These are phyloP conservation scores for Leccinum pellstonianum DNA, from an alignment of 768 basidiomycete species.

Conservation along the genomic window DNA sequence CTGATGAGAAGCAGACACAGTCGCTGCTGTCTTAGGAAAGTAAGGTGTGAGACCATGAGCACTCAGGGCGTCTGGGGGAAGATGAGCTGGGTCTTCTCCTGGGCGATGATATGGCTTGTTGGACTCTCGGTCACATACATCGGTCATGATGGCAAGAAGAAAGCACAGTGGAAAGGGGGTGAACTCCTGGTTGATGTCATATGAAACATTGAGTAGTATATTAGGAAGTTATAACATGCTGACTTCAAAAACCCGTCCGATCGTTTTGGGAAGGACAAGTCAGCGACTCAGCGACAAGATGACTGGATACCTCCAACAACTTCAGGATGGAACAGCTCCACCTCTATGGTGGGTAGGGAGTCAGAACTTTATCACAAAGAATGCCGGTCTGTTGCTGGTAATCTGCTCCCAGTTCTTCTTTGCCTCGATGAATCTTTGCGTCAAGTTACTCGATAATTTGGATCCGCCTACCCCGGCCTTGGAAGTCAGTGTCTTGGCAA, in stretches of 20 bases:
- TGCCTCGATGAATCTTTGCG: constrained; percentile 57
- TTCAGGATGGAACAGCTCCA: not conserved
- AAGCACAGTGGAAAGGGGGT: too few relatives aligned
- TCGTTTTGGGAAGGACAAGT: not conserved
- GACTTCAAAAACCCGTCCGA: too few relatives aligned
- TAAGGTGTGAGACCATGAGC: constrained; percentile 25
- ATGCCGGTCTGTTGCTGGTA: constrained; percentile 62
- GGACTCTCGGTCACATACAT: constrained; percentile 11
- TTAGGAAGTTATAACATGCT: too few relatives aligned
- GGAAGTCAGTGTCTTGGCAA: constrained; percentile 41
- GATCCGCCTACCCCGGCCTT: constrained; percentile 58
- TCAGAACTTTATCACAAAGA: constrained; percentile 27
- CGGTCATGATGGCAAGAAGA: constrained; percentile 11
- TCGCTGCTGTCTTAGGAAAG: constrained; percentile 20
- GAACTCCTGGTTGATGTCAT: not conserved
- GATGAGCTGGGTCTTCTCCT: constrained; percentile 21
- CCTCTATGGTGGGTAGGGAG: not conserved
- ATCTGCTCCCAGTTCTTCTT: constrained; percentile 58
- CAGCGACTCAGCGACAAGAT: not conserved
- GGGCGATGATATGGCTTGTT: constrained; percentile 18
- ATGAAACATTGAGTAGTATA: too few relatives aligned
- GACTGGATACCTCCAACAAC: not conserved
- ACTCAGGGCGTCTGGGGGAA: constrained; percentile 15
- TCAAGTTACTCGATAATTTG: constrained; percentile 59
- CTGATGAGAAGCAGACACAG: constrained; percentile 4